phyloP scores from a whole-genome alignment of 371 early-diverging fungal species.

The Rhizomucor pusillus region DNA sequence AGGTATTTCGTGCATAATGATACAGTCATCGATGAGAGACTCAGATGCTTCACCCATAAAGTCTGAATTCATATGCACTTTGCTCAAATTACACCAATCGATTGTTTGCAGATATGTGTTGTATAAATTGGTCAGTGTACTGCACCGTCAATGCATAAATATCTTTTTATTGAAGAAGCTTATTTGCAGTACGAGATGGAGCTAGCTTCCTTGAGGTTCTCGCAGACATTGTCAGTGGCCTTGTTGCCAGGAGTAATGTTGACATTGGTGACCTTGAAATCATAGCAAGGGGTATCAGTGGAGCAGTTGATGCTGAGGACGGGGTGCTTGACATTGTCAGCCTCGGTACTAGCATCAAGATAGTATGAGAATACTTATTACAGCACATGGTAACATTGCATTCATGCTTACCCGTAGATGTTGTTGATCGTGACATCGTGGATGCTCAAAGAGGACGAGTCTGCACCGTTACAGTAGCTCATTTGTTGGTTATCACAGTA shows the following conservation, averaged over 20 bases:
- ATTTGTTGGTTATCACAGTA: slow-evolving; percentile 23
- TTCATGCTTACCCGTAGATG: slow-evolving; percentile 17
- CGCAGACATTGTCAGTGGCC: slow-evolving; percentile 22
- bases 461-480: slow-evolving; percentile 15
- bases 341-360: slow-evolving; percentile 7
- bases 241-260: slow-evolving; percentile 9
- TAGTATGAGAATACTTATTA: neutral
- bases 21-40: too few relatives aligned
- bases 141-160: too few relatives aligned
- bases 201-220: slow-evolving; percentile 17
- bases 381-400: too few relatives aligned
- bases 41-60: too few relatives aligned
- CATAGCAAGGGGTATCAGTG: slow-evolving; percentile 22
- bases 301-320: slow-evolving; percentile 25
- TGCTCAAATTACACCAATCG: too few relatives aligned
- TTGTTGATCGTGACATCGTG: slow-evolving; percentile 20
- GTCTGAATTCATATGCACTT: too few relatives aligned
- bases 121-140: too few relatives aligned
- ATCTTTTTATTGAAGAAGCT: too few relatives aligned
- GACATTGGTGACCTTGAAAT: slow-evolving; percentile 17
- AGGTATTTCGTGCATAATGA: too few relatives aligned
- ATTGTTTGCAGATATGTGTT: too few relatives aligned
- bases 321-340: slow-evolving; percentile 10
- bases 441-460: slow-evolving; percentile 19
- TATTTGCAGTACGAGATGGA: slow-evolving; percentile 20